Percentiles rank a stretch among this genome's conserved stretches.
phyloP scores from a whole-genome alignment of 208 protist species.

The Trypanosoma theileri region DNA sequence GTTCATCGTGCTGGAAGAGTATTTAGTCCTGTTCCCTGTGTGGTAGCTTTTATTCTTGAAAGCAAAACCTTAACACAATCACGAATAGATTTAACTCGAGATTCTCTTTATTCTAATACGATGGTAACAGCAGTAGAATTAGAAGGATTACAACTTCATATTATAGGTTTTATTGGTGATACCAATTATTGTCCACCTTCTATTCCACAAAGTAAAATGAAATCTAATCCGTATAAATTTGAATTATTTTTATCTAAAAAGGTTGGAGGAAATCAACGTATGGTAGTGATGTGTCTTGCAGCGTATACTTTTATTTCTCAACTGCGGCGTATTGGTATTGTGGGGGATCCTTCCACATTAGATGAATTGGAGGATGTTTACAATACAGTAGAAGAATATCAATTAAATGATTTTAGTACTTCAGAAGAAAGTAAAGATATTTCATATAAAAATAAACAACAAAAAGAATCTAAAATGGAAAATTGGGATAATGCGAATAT shows the following conservation, averaged over 20 bases:
- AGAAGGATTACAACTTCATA: constrained; percentile 42
- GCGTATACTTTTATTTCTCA: constrained; percentile 56
- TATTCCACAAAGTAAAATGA: constrained; percentile 31
- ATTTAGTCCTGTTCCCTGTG: constrained; percentile 60
- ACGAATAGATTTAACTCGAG: background rate
- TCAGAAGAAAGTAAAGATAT: background rate
- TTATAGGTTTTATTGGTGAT: constrained; percentile 70
- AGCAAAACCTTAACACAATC: constrained; percentile 3
- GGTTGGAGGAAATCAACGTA: constrained; percentile 57
- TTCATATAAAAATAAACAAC: background rate
- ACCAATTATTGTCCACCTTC: constrained; percentile 45
- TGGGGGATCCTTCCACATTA: background rate
- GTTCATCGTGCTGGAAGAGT: constrained; percentile 48
- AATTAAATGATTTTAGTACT: background rate
- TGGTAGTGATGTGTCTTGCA: constrained; percentile 45
- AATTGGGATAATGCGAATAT: constrained; percentile 13
- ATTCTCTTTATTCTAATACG: background rate
- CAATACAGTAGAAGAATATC: background rate
- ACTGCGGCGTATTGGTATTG: constrained; percentile 46
- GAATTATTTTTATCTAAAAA: constrained; percentile 56
- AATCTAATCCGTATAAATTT: constrained; percentile 16
- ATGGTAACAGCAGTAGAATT: constrained; percentile 22
- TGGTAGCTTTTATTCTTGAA: constrained; percentile 60
- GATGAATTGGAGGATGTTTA: constrained; percentile 10
- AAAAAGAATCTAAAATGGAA: background rate